Evolutionary conservation across 2,329 filamentous ascomycete species (phyloP).

Genomic region (Neopestalotiopsis sp.): DNA sequence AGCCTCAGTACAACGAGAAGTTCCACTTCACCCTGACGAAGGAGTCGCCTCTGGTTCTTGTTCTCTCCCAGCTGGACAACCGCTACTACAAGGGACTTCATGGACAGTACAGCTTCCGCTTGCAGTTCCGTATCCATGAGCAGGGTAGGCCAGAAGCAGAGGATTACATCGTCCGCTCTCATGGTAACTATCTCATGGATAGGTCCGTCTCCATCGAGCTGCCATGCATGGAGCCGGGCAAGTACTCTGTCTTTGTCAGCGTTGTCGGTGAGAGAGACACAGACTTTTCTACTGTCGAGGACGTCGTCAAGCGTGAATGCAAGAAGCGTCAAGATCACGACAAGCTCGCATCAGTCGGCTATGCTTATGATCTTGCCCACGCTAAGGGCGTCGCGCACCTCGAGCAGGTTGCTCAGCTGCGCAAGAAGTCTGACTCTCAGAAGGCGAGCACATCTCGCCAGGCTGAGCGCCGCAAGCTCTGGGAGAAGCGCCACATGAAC

Average conservation of each 20-base stretch:
- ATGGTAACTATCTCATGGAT: slow-evolving; percentile 62
- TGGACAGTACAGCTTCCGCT: slow-evolving; percentile 60
- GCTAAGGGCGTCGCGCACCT: slow-evolving; percentile 59
- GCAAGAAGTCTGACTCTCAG: slow-evolving; percentile 53
- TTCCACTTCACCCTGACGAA: slow-evolving; percentile 62
- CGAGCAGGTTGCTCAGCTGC: slow-evolving; percentile 53
- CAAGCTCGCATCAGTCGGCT: slow-evolving; percentile 62
- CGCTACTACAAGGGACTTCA: slow-evolving; percentile 66
- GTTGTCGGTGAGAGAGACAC: slow-evolving; percentile 56
- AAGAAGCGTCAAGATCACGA: slow-evolving; percentile 55
- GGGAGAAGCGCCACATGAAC: slow-evolving; percentile 51
- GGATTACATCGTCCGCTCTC: slow-evolving; percentile 64
- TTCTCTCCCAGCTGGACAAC: slow-evolving; percentile 65
- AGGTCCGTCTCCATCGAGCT: slow-evolving; percentile 65
- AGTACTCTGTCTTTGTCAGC: slow-evolving; percentile 62
- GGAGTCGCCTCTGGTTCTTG: slow-evolving; percentile 62
- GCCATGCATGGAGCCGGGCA: slow-evolving; percentile 57
- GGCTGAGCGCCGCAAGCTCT: slow-evolving; percentile 51
- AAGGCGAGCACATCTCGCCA: slow-evolving; percentile 53
- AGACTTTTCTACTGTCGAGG: slow-evolving; percentile 52
- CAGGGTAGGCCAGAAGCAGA: slow-evolving; percentile 55
- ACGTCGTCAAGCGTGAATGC: slow-evolving; percentile 60
- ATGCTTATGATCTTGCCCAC: slow-evolving; percentile 65
- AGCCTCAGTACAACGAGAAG: slow-evolving; percentile 64
- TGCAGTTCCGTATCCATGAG: slow-evolving; percentile 58